phyloP scores from a whole-genome alignment of 441 rosid species.

The Erysimum pusillum region DNA sequence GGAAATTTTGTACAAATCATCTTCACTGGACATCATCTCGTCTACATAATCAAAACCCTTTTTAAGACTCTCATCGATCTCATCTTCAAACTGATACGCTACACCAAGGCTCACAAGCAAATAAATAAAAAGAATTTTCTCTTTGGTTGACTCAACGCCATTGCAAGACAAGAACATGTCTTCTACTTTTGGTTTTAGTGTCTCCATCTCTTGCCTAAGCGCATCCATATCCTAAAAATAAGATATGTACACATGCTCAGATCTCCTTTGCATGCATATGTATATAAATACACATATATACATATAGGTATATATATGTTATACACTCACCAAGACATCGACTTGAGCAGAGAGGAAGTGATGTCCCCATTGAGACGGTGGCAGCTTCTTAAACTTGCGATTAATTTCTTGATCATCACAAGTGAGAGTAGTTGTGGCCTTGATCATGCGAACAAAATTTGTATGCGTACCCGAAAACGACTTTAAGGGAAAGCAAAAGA shows the following conservation, averaged over 20 bases:
- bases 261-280: too few relatives aligned
- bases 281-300: too few relatives aligned
- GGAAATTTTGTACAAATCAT: constrained; percentile 37
- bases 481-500: constrained; percentile 18
- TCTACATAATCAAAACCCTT: constrained; percentile 12
- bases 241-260: neutral
- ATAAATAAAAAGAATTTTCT: constrained; percentile 20
- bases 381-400: constrained; percentile 21
- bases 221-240: constrained; percentile 31
- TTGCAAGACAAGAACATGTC: constrained; percentile 14
- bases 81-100: constrained; percentile 28
- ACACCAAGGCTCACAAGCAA: constrained; percentile 36
- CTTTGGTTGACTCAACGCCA: constrained; percentile 5
- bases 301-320: neutral
- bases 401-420: constrained; percentile 4
- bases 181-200: constrained; percentile 16
- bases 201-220: constrained; percentile 25
- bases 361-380: constrained; percentile 30
- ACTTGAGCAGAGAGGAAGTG: constrained; percentile 4
- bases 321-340: constrained; percentile 27
- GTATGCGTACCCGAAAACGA: neutral
- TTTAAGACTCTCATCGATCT: constrained; percentile 20
- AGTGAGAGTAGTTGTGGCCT: neutral
- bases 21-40: constrained; percentile 29
- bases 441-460: constrained; percentile 11